Conservation (phyloP, 2,329 filamentous ascomycete species). For the Scedosporium boydii region DNA sequence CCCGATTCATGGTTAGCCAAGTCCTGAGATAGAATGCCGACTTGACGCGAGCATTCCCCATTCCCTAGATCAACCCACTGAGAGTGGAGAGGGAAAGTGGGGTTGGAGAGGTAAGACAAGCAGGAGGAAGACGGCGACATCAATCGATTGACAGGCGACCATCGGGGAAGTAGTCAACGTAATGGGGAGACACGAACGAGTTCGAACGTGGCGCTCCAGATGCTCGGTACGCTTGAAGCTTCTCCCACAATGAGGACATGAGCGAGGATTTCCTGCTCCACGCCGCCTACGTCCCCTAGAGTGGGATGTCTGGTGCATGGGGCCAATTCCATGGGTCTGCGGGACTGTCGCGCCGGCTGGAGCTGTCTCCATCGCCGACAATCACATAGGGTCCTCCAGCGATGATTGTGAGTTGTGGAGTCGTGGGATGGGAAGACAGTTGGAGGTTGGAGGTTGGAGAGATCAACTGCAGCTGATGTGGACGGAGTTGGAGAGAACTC, state of each 20-base stretch:
- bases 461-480: not conserved
- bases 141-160: no score
- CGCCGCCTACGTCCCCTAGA: conserved; percentile 7
- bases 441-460: not conserved
- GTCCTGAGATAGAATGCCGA: not conserved
- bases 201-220: conserved; percentile 34
- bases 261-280: conserved; percentile 12
- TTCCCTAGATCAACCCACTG: no score
- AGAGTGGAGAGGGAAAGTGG: no score
- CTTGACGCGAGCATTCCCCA: no score
- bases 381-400: not conserved
- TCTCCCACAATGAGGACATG: conserved; percentile 31
- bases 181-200: conserved; percentile 24
- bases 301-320: conserved; percentile 4
- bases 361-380: not conserved
- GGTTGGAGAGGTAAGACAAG: no score
- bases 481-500: not conserved
- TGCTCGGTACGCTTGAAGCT: conserved; percentile 36
- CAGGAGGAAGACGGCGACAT: no score
- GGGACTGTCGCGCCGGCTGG: not conserved
- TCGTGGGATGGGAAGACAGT: not conserved
- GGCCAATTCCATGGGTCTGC: not conserved
- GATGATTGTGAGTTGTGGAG: not conserved
- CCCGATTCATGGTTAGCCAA: not conserved
- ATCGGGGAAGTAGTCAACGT: not conserved